Conservation (phyloP, 2,329 filamentous ascomycete genomes). For the Zymoseptoria passerinii region DNA sequence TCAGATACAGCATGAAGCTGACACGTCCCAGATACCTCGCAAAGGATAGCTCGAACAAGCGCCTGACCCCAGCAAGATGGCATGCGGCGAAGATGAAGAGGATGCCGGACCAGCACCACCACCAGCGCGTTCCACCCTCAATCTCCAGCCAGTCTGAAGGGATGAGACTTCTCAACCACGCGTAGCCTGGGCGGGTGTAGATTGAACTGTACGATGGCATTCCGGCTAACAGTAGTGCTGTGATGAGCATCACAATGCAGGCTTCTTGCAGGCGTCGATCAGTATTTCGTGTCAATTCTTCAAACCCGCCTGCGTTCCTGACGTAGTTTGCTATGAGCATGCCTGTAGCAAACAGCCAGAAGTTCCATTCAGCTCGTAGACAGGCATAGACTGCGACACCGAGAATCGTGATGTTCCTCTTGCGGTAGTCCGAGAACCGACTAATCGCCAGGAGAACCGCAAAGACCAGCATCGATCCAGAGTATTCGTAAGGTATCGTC, state of each 20-base stretch:
- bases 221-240: constrained; percentile 9
- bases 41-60: constrained; percentile 9
- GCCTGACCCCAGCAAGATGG: constrained; percentile 7
- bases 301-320: constrained; percentile 12
- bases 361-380: constrained; percentile 11
- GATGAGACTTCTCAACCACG: constrained; percentile 5
- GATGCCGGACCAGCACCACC: constrained; percentile 17
- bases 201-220: constrained; percentile 1
- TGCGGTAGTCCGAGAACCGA: constrained; percentile 3
- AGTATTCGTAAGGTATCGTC: constrained; percentile 17
- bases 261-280: background rate
- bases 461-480: constrained; percentile 12
- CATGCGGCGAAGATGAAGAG: constrained; percentile 11
- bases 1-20: constrained; percentile 20
- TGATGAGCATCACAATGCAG: constrained; percentile 3
- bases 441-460: constrained; percentile 4
- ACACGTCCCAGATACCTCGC: constrained; percentile 14
- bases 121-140: constrained; percentile 9
- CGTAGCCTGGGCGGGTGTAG: constrained; percentile 11
- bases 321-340: constrained; percentile 14
- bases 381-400: constrained; percentile 4
- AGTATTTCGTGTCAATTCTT: constrained; percentile 2
- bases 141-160: constrained; percentile 5
- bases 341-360: constrained; percentile 13
- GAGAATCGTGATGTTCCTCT: constrained; percentile 5